Evolutionary conservation across 2,329 filamentous ascomycete species (phyloP), one percentile per base, ranked within the genome.

Genomic region (Pseudogymnoascus verrucosus): DNA sequence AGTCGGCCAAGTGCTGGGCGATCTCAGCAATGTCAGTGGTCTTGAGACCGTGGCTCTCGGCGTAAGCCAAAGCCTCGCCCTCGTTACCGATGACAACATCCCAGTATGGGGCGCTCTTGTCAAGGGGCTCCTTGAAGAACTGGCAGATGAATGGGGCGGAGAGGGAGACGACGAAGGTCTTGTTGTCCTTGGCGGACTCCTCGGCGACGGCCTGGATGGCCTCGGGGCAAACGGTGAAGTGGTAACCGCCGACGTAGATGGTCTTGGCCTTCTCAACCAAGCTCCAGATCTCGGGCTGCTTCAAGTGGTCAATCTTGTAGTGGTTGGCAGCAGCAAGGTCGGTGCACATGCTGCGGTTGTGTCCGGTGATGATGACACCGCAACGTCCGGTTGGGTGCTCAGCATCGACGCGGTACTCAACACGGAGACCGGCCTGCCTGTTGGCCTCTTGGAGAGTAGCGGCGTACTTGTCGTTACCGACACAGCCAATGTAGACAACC

Each of bases 21-120:
- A 98, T 93, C 77, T 90, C 88, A 74, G 88, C 85, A 74, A 96
- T 85, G 76, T 93, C 89, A 71, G 87, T 89, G 70, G 85, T 89
- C 69, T 82, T 81, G 71, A 95, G 83, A 69, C 81, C 81, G 78
- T 96, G 92, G 65, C 87, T 87, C 76, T 92, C 88, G 68, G 93
- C 90, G 78, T 93, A 99, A 64, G 92, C 83, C 70, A 87, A 85
- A 60, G 93, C 93, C 81, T 99, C 95, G 69, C 90, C 90, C 86
- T 99, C 95, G 80, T 99, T 99, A 74, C 93, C 93, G 76, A 99
- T 90, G 66, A 98, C 82, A 78, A 93, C 96, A 80, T 98, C 93
- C 83, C 92, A 96, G 85, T 96, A 97, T 31, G 90, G 89, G 62
- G 91, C 82, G 63, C 90, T 89, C 71, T 87, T 87, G 78, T 96